Base-by-base conservation (phyloP, 2,329 filamentous ascomycete genomes). In the Pseudogymnoascus sp. region DNA sequence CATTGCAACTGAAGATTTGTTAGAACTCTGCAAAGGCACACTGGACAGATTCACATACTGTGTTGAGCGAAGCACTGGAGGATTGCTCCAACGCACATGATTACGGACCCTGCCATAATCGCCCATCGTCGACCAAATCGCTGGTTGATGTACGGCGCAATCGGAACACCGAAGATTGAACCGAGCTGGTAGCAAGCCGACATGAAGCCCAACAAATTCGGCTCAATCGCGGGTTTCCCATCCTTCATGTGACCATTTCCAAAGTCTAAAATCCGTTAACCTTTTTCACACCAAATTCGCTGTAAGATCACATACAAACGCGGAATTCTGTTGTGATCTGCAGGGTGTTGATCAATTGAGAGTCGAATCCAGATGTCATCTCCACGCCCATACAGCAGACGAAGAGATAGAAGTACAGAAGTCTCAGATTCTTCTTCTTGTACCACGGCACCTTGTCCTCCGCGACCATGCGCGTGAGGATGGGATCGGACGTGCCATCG, bases 151-250 rank as follows among this genome's bases (percentile, higher is more conserved):
- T 78, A 76, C 0, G 82, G 78, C 2, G 83, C 80, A 63, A 85
- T 74, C 0, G 83, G 83, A 7, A 85, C 78, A 19, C 77, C 78
- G 38, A 80, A 74, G 62, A 85, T 79, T 7, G 82, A 82, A 3
- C 83, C 83, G 3, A 85, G 75, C 61, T 80, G 81, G 69, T 84
- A 85, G 61, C 78, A 81, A 2, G 82, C 80, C 14, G 79, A 78
- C 37, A 85, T 74, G 60, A 85, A 77, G 2, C 83, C 82, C 3
- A 75, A 70, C 61, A 76, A 60, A 61, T 68, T 71, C 0, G 69
- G 72, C 41, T 69, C 71, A 53, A 74, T 74, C 16, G 65, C 68
- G 16, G 69, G 65, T n/a, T 46, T 12, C 1, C 26, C 46, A 2
- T 31, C 26, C 10, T 12, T 19, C 28, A 11, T 3, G 28, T 56